Evolutionary conservation across 805 yeast genomes (phyloP).

Genomic region (Tanozyma kutaoensis): DNA sequence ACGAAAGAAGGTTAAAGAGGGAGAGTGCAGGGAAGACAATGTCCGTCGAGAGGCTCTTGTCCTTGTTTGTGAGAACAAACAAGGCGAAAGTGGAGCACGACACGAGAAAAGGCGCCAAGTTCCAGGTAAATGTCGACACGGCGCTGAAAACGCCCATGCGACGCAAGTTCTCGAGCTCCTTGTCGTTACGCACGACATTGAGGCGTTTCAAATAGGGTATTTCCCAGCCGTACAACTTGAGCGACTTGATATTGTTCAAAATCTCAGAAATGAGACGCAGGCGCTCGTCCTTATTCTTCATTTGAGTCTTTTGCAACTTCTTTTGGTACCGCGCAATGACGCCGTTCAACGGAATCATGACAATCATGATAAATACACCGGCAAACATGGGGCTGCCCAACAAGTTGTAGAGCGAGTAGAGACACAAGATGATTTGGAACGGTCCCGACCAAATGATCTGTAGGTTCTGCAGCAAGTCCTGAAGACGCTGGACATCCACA

Average conservation of each 20-base stretch:
- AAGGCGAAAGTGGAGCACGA: slow-evolving; percentile 82
- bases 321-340: slow-evolving; percentile 55
- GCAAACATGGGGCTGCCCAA: slow-evolving; percentile 94
- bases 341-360: slow-evolving; percentile 75
- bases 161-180: slow-evolving; percentile 66
- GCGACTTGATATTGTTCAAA: slow-evolving; percentile 79
- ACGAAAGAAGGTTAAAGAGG: slow-evolving; percentile 73
- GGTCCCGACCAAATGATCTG: slow-evolving; percentile 90
- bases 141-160: slow-evolving; percentile 66
- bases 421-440: slow-evolving; percentile 69
- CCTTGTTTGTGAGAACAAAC: slow-evolving; percentile 46
- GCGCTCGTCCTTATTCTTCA: slow-evolving; percentile 86
- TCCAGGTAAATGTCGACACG: slow-evolving; percentile 63
- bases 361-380: slow-evolving; percentile 67
- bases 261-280: slow-evolving; percentile 82
- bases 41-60: slow-evolving; percentile 68
- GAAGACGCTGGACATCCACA: slow-evolving; percentile 82
- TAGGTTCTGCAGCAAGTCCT: slow-evolving; percentile 67
- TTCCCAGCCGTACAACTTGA: slow-evolving; percentile 96
- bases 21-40: slow-evolving; percentile 86
- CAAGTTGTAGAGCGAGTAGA: slow-evolving; percentile 55
- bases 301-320: slow-evolving; percentile 66
- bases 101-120: slow-evolving; percentile 78
- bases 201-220: slow-evolving; percentile 64
- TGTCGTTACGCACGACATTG: slow-evolving; percentile 73